Evolutionary conservation across 1,284 basidiomycete species (phyloP), one percentile per base, ranked within the genome.

Genomic region (Gymnopus androsaceus): DNA sequence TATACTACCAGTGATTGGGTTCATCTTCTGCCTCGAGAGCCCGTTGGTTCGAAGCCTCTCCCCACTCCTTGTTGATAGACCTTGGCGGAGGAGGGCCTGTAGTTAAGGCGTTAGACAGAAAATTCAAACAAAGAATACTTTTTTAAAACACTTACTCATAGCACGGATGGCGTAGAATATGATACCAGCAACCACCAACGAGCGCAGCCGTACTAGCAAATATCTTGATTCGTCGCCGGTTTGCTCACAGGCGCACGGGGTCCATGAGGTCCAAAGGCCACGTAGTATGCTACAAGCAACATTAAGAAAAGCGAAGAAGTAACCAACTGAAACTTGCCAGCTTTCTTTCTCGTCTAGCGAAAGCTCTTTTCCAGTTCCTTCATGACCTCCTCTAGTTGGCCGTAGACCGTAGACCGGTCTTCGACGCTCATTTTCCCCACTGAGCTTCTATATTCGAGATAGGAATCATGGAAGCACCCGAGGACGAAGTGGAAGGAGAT

Each of bases 261-360:
- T 55, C 96, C 96, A 78, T 98, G 94, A 51, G 95, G 93, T 56
- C 96, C 96, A 72, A 97, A 98, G 11, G 95, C 90, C 69, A 98
- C 91, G 74, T 94, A 99, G 84, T 98, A 98, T 58, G 95, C 95
- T 97, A 74, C 62, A 51, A 34, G 7, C 9, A 6, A 30, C 21
- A 51, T 53, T n/a, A 41, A 47, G 38, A 50, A 55, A 44, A 37
- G n/a, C 23, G n/a, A 21, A 44, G 19, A n/a, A 17, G 21, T 51
- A 36, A 50, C 48, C 59, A 54, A 28, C 57, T 46, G 54, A 55
- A 49, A 31, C 92, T 94, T 73, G 67, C 98, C 95, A 92, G 66
- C 95, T 96, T 80, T 95, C 96, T 87, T 98, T 98, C 87, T 99
- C 94, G 69, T 98, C 92, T 60, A 92, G 64, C 59, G 88, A 88